phyloP scores from a whole-genome alignment of 441 rosid genomes.

The Gossypium lobatum region DNA sequence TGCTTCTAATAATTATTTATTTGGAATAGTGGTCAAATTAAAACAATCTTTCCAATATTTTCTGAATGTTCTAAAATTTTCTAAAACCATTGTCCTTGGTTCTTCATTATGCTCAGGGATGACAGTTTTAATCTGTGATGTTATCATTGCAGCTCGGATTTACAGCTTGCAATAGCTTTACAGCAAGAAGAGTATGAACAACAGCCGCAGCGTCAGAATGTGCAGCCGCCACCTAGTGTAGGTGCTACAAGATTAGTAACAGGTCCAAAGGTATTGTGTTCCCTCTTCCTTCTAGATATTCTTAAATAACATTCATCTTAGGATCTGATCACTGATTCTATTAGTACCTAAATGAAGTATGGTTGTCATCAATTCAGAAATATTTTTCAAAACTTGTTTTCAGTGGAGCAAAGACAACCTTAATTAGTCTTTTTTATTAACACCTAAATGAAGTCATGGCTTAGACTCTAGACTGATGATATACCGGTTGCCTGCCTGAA shows the following conservation, averaged over 20 bases:
- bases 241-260: constrained; percentile 59
- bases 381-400: too few relatives aligned
- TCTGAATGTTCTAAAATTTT: background rate
- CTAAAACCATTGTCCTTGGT: background rate
- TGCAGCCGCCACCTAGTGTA: constrained; percentile 43
- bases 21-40: background rate
- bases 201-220: constrained; percentile 47
- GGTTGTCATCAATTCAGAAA: too few relatives aligned
- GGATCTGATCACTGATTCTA: background rate
- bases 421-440: background rate
- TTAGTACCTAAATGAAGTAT: too few relatives aligned
- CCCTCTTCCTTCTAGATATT: background rate
- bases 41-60: background rate
- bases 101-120: background rate
- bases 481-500: background rate
- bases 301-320: background rate
- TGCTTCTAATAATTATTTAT: background rate
- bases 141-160: constrained; percentile 66
- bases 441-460: background rate
- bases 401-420: too few relatives aligned
- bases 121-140: background rate
- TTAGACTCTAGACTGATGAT: background rate
- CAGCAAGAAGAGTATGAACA: constrained; percentile 92
- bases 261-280: constrained; percentile 71
- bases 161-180: constrained; percentile 87